Evolutionary conservation across 129 eudicot species (phyloP).

Genomic region (Chrysanthemum lavandulifolium): DNA sequence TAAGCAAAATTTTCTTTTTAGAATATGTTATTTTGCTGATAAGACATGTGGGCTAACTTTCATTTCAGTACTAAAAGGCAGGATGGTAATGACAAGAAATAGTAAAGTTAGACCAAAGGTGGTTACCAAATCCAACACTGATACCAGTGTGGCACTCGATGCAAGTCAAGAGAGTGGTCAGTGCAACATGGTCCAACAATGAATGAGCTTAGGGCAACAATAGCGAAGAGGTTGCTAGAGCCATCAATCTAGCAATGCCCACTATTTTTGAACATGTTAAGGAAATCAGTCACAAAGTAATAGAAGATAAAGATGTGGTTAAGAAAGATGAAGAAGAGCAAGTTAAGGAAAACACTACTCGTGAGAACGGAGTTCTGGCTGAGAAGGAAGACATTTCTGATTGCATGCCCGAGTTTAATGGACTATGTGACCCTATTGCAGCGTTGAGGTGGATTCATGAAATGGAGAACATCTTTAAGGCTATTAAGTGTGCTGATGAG

Average conservation of each 20-base stretch:
- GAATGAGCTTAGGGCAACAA: neutral
- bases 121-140: too few relatives aligned
- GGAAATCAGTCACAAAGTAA: neutral
- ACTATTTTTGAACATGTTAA: neutral
- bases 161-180: too few relatives aligned
- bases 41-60: too few relatives aligned
- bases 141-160: too few relatives aligned
- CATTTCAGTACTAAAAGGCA: too few relatives aligned
- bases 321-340: neutral
- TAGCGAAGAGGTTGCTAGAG: neutral
- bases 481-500: constrained; percentile 7
- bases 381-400: neutral
- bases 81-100: too few relatives aligned
- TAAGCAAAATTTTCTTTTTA: too few relatives aligned
- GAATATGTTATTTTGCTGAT: too few relatives aligned
- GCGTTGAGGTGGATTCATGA: constrained; percentile 9
- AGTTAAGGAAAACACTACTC: neutral
- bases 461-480: constrained; percentile 16
- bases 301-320: neutral
- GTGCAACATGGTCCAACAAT: too few relatives aligned
- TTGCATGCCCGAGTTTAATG: neutral
- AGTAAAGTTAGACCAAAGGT: too few relatives aligned
- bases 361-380: neutral
- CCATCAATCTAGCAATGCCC: neutral
- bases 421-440: neutral